Percentiles rank a stretch among this genome's conserved stretches.
phyloP scores from a whole-genome alignment of 371 early-diverging fungal species.

The Chytridiales sp. region DNA sequence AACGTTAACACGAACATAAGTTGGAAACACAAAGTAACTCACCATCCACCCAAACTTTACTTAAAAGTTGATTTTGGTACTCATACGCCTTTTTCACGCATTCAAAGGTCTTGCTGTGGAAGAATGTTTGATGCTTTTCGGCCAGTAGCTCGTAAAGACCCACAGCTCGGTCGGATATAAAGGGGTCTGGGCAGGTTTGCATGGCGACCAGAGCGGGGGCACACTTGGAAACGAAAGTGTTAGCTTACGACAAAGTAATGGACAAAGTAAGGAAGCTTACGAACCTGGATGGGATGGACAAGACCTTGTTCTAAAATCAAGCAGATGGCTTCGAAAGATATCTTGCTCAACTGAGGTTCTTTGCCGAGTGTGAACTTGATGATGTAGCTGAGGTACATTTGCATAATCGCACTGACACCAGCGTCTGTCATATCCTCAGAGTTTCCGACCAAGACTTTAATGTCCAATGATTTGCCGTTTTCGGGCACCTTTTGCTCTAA shows the following conservation, averaged over 20 bases:
- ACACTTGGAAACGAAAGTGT: slow-evolving; percentile 32
- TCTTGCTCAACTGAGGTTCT: slow-evolving; percentile 49
- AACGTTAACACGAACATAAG: neutral
- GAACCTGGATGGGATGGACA: slow-evolving; percentile 81
- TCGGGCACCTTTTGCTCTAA: neutral
- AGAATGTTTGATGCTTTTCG: slow-evolving; percentile 79
- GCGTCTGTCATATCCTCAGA: slow-evolving; percentile 78
- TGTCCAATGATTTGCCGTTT: slow-evolving; percentile 55
- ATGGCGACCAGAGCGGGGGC: slow-evolving; percentile 85
- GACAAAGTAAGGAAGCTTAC: slow-evolving; percentile 32
- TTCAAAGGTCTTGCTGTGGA: slow-evolving; percentile 73
- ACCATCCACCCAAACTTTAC: neutral
- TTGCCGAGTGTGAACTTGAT: slow-evolving; percentile 63
- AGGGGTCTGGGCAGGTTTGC: slow-evolving; percentile 65
- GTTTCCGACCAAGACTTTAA: slow-evolving; percentile 73
- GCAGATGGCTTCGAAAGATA: slow-evolving; percentile 76
- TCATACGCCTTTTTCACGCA: slow-evolving; percentile 69
- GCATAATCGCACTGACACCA: slow-evolving; percentile 83
- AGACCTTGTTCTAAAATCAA: slow-evolving; percentile 80
- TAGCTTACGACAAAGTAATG: neutral
- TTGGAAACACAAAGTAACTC: too few species aligned
- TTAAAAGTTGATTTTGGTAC: slow-evolving; percentile 58
- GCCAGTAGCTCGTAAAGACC: slow-evolving; percentile 70
- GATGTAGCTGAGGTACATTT: slow-evolving; percentile 71
- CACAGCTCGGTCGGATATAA: slow-evolving; percentile 66